A percentile compares a stretch with the other conserved stretches of the same genome.
Conservation (phyloP, 192 early-diverging fungal species). For the Helicostylum pulchrum region DNA sequence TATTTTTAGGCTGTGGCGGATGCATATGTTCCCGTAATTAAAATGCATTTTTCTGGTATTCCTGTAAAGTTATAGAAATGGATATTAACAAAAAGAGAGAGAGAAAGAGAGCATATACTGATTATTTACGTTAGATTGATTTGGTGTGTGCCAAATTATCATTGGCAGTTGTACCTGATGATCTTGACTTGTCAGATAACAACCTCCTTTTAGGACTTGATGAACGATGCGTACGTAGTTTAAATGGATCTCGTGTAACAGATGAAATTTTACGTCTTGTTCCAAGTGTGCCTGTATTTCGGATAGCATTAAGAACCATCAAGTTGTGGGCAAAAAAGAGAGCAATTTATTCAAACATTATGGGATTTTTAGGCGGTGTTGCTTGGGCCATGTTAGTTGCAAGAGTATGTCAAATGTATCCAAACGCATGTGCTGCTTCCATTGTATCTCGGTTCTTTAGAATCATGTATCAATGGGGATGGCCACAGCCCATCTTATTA, state of each 20-base stretch:
- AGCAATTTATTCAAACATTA: slow-evolving; percentile 92
- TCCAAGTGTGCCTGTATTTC: slow-evolving; percentile 85
- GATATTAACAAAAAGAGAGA: not conserved
- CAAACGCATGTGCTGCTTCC: slow-evolving; percentile 84
- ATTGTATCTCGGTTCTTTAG: slow-evolving; percentile 89
- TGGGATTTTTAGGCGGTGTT: slow-evolving; percentile 98
- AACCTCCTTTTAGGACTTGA: slow-evolving; percentile 83
- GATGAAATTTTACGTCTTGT: slow-evolving; percentile 97
- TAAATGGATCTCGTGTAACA: slow-evolving; percentile 97
- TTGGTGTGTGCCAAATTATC: slow-evolving; percentile 83
- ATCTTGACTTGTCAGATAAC: slow-evolving; percentile 82
- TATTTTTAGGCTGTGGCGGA: slow-evolving; percentile 64
- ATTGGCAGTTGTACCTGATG: slow-evolving; percentile 72
- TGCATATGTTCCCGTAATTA: slow-evolving; percentile 95
- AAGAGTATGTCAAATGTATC: slow-evolving; percentile 91
- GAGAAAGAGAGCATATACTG: not conserved
- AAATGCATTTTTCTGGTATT: slow-evolving; percentile 87
- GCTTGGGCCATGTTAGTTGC: slow-evolving; percentile 98
- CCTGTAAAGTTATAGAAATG: slow-evolving; percentile 49
- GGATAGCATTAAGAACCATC: slow-evolving; percentile 87
- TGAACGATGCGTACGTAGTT: slow-evolving; percentile 78
- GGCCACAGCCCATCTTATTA: slow-evolving; percentile 92
- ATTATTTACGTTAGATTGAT: slow-evolving; percentile 68
- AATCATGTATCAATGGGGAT: slow-evolving; percentile 86
- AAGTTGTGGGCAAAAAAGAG: slow-evolving; percentile 95